Conservation (phyloP, 2,329 filamentous ascomycete species). For the Juglanconis oblonga region DNA sequence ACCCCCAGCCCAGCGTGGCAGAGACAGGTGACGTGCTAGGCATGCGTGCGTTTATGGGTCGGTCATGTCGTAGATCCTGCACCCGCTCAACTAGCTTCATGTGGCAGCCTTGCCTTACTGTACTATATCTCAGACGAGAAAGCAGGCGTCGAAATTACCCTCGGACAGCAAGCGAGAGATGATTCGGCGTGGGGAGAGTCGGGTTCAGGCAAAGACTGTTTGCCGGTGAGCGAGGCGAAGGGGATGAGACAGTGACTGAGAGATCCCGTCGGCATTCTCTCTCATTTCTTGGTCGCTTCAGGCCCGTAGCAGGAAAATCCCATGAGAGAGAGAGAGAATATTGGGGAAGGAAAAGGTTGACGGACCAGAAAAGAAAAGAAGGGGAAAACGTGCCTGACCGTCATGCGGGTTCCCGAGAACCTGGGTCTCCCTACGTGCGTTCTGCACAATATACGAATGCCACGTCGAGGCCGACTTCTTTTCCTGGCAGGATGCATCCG, state of each 20-base stretch:
- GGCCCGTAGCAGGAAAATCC: not conserved
- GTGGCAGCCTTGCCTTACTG: slow-evolving; percentile 1
- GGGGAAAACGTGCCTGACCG: too few relatives aligned
- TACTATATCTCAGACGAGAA: slow-evolving; percentile 7
- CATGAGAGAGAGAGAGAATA: not conserved
- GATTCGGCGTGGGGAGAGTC: not conserved
- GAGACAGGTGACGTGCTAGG: not conserved
- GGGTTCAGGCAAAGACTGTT: not conserved
- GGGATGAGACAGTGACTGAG: not conserved
- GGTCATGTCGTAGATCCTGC: not conserved
- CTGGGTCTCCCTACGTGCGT: too few relatives aligned
- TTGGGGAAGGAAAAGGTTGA: not conserved
- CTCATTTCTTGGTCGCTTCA: not conserved
- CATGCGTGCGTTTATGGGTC: not conserved
- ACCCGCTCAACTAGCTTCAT: not conserved
- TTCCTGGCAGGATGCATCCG: not conserved
- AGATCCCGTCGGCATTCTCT: not conserved
- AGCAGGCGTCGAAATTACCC: not conserved
- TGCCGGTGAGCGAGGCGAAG: not conserved
- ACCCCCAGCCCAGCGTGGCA: not conserved
- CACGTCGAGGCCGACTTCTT: not conserved
- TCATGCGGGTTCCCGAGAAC: not conserved
- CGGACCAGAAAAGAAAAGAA: too few relatives aligned
- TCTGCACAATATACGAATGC: not conserved
- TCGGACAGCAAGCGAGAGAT: not conserved